A percentile compares a stretch with the other conserved stretches of the same genome.
Evolutionary conservation across 1,139 yeast species (phyloP).

Genomic region (Lodderomyces margitis): DNA sequence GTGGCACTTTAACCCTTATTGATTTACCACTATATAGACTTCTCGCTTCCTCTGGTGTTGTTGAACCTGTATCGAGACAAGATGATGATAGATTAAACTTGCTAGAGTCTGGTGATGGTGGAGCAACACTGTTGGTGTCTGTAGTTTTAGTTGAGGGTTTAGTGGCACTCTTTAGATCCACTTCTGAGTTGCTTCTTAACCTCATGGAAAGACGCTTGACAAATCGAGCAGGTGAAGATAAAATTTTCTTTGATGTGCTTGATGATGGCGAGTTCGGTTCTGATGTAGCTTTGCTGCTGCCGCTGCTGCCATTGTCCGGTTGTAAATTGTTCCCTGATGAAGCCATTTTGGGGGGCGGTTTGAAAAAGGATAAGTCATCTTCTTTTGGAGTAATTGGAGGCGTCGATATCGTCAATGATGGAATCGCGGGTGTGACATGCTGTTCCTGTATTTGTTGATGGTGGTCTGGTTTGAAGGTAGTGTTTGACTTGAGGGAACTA

Average conservation of each 20-base stretch:
- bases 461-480: background rate
- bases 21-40: background rate
- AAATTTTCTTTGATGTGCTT: background rate
- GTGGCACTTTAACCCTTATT: background rate
- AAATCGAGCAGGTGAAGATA: constrained; percentile 11
- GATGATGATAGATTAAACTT: background rate
- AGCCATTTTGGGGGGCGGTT: background rate
- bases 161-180: background rate
- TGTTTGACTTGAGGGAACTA: constrained; percentile 11
- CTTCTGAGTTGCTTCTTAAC: constrained; percentile 3
- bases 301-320: background rate
- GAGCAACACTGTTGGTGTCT: background rate
- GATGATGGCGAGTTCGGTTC: background rate
- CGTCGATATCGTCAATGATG: constrained; percentile 1
- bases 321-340: background rate
- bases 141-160: background rate
- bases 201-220: constrained; percentile 10
- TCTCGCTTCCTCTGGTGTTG: background rate
- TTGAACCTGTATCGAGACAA: background rate
- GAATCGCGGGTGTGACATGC: background rate
- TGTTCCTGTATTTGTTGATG: background rate
- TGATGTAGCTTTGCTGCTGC: background rate
- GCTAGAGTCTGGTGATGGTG: background rate
- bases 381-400: background rate
- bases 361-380: background rate